Evolutionary conservation across 371 early-diverging fungal genomes (phyloP).

Genomic region (Mortierella sp.): DNA sequence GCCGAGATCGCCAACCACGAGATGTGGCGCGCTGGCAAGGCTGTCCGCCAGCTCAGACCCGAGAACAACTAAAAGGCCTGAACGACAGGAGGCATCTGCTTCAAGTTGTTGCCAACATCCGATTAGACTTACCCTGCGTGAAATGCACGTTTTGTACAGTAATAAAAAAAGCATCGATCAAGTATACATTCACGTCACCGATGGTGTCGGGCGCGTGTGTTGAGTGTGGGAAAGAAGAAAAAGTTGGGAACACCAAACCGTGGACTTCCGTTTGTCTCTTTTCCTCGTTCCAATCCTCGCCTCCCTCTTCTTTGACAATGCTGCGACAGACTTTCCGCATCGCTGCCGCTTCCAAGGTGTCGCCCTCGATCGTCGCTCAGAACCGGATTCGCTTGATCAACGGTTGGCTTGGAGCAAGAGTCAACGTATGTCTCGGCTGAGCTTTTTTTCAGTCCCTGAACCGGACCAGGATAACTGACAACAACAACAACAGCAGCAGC

Average conservation of each 20-base stretch:
- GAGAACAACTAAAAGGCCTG: conserved; percentile 66
- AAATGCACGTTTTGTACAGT: too few relatives aligned
- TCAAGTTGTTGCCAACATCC: background rate
- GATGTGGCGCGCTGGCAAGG: conserved; percentile 90
- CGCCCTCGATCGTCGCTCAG: conserved; percentile 41
- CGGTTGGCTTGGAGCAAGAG: conserved; percentile 44
- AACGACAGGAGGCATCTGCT: too few relatives aligned
- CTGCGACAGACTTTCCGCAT: conserved; percentile 52
- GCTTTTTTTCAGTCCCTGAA: background rate
- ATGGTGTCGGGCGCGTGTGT: too few relatives aligned
- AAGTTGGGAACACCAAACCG: background rate
- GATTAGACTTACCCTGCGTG: too few relatives aligned
- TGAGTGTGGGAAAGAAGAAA: conserved; percentile 1
- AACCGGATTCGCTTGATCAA: conserved; percentile 45
- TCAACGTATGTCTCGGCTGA: conserved; percentile 27
- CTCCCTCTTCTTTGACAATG: conserved; percentile 26
- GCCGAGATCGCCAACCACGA: conserved; percentile 81
- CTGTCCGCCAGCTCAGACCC: conserved; percentile 89
- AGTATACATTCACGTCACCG: too few relatives aligned
- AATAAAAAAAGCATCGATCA: too few relatives aligned
- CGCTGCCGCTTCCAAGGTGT: conserved; percentile 37
- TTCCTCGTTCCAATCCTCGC: background rate
- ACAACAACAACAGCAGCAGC: background rate
- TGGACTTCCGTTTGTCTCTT: background rate
- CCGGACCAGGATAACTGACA: too few relatives aligned